Base-by-base conservation (phyloP, 305 asterid species). In the Solanum hybrid region DNA sequence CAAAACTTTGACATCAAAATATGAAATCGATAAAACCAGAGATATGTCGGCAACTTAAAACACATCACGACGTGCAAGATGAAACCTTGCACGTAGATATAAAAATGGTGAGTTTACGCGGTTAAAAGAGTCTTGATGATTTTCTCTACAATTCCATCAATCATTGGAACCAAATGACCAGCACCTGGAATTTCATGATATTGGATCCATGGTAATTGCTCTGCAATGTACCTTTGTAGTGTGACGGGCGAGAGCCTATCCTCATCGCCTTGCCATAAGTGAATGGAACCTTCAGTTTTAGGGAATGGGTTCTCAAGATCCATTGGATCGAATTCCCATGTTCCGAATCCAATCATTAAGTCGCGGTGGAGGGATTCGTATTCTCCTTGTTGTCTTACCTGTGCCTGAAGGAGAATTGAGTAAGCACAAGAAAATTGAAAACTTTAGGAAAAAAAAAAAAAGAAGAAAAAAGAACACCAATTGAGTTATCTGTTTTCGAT, bases 231-330 rank as follows among this genome's bases (percentile, higher is more conserved):
- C 12, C 97, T 94, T 92, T 97, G 98, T 46, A 92, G 81, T 34
- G 86, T 57, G 33, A 91, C 96, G 4, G 97, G 96, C 67, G 94
- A 96, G 18, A 95, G 90, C 81, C 20, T 51, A 89, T 96, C 99
- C 9, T 95, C 98, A 5, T 93, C 97, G 16, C 99, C 99, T 78
- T 94, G 96, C 97, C 97, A 95, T 61, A 96, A 83, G 92, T 97
- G 99, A 76, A 96, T 96, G 0, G 94, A 90, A 11, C 94, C 97
- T 89, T 92, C 95, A 28, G 90, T 89, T 11, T 94, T 90, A 24
- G 94, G 88, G 90, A 94, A 95, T 5, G 96, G 96, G 80, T 94
- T 95, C 91, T 94, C 89, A 89, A 96, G 89, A 78, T 95, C 97
- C 84, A 87, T 89, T 8, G 99, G 99, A 89, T 93, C 96, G 69